A percentile compares a stretch with the other conserved stretches of the same genome.
Conservation (phyloP, 495 filamentous ascomycete species). For the Parathielavia hyrcaniae region DNA sequence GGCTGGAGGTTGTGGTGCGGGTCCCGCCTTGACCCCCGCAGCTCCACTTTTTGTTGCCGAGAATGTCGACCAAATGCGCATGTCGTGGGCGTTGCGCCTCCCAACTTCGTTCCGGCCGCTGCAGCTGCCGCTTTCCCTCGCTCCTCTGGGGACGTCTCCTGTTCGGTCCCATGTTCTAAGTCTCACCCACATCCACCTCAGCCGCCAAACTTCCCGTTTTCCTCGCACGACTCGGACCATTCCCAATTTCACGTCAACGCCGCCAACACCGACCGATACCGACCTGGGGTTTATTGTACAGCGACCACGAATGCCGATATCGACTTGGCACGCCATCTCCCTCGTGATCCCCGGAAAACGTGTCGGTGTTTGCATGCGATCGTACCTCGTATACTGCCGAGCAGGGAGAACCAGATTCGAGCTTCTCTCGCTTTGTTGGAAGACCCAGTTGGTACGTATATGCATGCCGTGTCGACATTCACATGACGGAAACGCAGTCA, state of each 20-base stretch:
- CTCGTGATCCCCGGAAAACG: background rate
- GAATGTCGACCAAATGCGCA: conserved; percentile 14
- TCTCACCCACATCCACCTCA: conserved; percentile 22
- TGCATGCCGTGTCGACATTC: background rate
- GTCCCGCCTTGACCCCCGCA: background rate
- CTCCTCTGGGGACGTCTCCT: conserved; percentile 28
- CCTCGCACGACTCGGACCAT: conserved; percentile 10
- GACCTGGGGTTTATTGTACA: too few relatives aligned
- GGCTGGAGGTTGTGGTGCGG: background rate
- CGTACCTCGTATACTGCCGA: background rate
- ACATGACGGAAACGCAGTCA: background rate
- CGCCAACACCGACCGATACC: background rate
- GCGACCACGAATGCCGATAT: background rate
- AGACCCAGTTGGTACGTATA: background rate
- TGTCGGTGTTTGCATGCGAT: background rate
- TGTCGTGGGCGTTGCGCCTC: conserved; percentile 25
- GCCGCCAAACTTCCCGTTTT: conserved; percentile 22
- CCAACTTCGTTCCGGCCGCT: conserved; percentile 30
- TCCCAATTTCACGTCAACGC: background rate
- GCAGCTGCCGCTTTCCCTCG: conserved; percentile 27
- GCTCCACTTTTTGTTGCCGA: conserved; percentile 17
- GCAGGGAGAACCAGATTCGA: background rate
- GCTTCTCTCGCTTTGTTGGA: background rate
- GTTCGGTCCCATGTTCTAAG: conserved; percentile 26
- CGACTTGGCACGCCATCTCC: conserved; percentile 5